These are phyloP conservation scores for Cladorrhinum samala DNA, from an alignment of 495 filamentous ascomycete species.

Conservation along the genomic window DNA sequence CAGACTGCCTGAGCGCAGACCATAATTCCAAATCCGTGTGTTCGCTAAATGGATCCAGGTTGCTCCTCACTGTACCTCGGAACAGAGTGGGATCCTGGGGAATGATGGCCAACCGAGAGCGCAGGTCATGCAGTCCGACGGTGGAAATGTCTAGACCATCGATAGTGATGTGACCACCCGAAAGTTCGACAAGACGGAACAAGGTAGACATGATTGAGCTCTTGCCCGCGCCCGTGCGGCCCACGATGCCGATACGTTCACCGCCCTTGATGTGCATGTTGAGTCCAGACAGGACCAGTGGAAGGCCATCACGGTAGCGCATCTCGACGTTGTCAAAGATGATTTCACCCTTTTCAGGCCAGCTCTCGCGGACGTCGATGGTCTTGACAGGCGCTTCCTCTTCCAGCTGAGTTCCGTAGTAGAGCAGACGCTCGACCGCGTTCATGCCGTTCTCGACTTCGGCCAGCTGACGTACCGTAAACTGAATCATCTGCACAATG, in stretches of 20 bases:
- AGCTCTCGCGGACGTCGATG: constrained; percentile 57
- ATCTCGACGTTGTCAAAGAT: constrained; percentile 79
- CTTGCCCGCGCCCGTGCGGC: constrained; percentile 91
- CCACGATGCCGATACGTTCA: constrained; percentile 89
- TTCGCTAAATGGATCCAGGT: constrained; percentile 88
- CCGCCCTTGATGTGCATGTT: constrained; percentile 73
- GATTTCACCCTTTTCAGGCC: constrained; percentile 84
- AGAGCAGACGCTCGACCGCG: constrained; percentile 84
- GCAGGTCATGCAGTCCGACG: constrained; percentile 78
- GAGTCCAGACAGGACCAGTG: constrained; percentile 75
- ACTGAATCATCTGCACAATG: constrained; percentile 95
- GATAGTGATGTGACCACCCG: constrained; percentile 76
- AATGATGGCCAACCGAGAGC: constrained; percentile 87
- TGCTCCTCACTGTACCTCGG: constrained; percentile 80
- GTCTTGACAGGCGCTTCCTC: constrained; percentile 80
- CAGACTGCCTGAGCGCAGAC: constrained; percentile 75
- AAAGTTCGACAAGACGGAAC: constrained; percentile 84
- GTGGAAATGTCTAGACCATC: constrained; percentile 85
- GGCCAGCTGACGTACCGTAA: constrained; percentile 87
- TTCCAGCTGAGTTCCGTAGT: constrained; percentile 82
- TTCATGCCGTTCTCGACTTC: constrained; percentile 99
- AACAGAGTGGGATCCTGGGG: constrained; percentile 96
- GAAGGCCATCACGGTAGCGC: constrained; percentile 79
- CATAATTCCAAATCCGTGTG: constrained; percentile 84
- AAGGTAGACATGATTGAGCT: constrained; percentile 89